Evolutionary conservation across 2,329 filamentous ascomycete genomes (phyloP).

Genomic region (Botrytis galanthina): DNA sequence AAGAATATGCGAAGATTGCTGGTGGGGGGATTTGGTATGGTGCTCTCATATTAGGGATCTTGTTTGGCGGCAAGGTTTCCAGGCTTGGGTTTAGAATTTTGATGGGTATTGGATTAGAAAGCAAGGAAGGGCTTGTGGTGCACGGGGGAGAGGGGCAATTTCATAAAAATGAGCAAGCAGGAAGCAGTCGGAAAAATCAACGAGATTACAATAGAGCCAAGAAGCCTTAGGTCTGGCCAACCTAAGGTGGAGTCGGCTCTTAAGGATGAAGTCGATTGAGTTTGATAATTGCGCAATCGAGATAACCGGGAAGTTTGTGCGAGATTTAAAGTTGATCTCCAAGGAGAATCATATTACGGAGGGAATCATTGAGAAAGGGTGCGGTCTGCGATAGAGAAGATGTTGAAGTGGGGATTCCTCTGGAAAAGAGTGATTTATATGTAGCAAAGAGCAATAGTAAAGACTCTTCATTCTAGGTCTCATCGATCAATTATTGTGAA

Average conservation of each 20-base stretch:
- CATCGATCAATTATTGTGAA: not conserved
- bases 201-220: not conserved
- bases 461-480: not conserved
- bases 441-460: not conserved
- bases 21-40: not conserved
- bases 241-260: not conserved
- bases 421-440: not conserved
- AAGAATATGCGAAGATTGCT: not conserved
- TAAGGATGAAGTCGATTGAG: not conserved
- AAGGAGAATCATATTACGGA: no score
- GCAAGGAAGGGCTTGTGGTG: not conserved
- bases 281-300: not conserved
- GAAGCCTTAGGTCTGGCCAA: constrained; percentile 8
- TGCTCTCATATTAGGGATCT: no score
- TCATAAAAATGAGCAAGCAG: not conserved
- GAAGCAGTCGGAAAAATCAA: not conserved
- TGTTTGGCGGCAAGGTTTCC: not conserved
- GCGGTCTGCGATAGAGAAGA: not conserved
- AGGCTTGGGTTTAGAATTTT: not conserved
- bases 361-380: no score
- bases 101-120: not conserved
- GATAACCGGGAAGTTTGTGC: not conserved
- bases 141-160: no score
- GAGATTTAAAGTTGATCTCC: no score
- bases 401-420: not conserved